These are phyloP conservation scores for Annulohypoxylon maeteangense DNA, from an alignment of 495 filamentous ascomycete species.

Conservation along the genomic window DNA sequence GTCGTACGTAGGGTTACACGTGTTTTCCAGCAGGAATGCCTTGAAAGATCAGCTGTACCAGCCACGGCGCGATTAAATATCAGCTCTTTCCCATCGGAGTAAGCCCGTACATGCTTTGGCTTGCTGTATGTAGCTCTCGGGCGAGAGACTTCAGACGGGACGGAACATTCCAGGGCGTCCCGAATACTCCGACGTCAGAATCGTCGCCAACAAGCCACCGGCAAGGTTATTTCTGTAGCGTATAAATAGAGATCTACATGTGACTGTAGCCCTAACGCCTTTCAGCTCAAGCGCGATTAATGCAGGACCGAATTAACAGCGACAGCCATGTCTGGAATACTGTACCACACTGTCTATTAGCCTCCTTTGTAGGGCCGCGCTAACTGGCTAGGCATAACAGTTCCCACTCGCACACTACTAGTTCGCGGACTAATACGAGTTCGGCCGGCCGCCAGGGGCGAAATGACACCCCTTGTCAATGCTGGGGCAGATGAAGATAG, in stretches of 20 bases:
- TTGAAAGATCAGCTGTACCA: background rate
- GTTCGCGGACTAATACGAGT: slow-evolving; percentile 12
- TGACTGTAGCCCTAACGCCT: slow-evolving; percentile 20
- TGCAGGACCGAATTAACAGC: slow-evolving; percentile 19
- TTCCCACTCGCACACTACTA: background rate
- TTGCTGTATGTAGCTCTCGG: slow-evolving; percentile 3
- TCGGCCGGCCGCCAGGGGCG: slow-evolving; percentile 10
- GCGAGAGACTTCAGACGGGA: background rate
- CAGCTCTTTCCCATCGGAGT: background rate
- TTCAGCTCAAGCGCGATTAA: slow-evolving; percentile 30
- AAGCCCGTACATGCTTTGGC: background rate
- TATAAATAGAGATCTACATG: slow-evolving; percentile 34
- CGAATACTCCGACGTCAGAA: background rate
- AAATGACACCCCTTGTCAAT: slow-evolving; percentile 16
- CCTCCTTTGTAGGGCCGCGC: background rate
- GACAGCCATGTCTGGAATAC: slow-evolving; percentile 10
- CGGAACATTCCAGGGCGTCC: slow-evolving; percentile 3
- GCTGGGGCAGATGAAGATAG: slow-evolving; percentile 9
- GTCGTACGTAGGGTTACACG: background rate
- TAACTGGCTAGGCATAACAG: background rate
- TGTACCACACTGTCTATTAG: slow-evolving; percentile 17
- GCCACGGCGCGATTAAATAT: background rate
- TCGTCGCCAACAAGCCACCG: background rate
- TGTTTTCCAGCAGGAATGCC: background rate
- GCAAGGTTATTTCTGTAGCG: background rate